Evolutionary conservation across 768 basidiomycete species (phyloP), one percentile per base, ranked within the genome.

Genomic region (Kwoniella shandongensis): DNA sequence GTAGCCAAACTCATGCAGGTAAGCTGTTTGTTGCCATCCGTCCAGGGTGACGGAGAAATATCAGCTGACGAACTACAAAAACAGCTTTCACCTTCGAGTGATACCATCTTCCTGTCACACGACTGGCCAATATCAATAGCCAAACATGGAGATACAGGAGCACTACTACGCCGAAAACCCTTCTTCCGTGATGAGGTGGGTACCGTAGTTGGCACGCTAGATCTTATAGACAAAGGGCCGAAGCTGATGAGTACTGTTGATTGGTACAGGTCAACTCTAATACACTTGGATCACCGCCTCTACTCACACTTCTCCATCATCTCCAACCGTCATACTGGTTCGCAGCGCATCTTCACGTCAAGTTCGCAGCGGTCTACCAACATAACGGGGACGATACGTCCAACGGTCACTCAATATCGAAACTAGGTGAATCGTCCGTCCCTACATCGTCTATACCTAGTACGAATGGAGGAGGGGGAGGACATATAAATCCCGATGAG

Each of bases 51-150:
- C n/a, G n/a, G n/a, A n/a, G n/a, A n/a, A n/a, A n/a, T n/a, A n/a
- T n/a, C n/a, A n/a, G n/a, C n/a, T n/a, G n/a, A n/a, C n/a, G n/a
- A n/a, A n/a, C n/a, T n/a, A n/a, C n/a, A n/a, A n/a, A n/a, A n/a
- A 8, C 35, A 70, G 66, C 66, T 68, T 0, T 56, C 67, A 6
- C 57, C 47, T 7, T 25, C 22, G 40, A 47, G 54, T 1, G 41
- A 65, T 44, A 49, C 85, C 26, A 82, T 98, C 25, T 89, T 97
- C 79, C 81, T 98, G 32, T 97, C 93, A 1, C 94, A 99, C 72
- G 96, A 98, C 76, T 99, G 94, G 96, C 96, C 96, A 0, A 82
- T 83, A 39, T 81, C 81, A 1, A 92, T 99, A 51, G 91, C 88
- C 57, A 84, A 85, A 8, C 81, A 91, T 62, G 92, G 93, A 17